These are phyloP conservation scores for Apiospora rasikravindrae DNA, from an alignment of 2,329 filamentous ascomycete species.

Conservation along the genomic window DNA sequence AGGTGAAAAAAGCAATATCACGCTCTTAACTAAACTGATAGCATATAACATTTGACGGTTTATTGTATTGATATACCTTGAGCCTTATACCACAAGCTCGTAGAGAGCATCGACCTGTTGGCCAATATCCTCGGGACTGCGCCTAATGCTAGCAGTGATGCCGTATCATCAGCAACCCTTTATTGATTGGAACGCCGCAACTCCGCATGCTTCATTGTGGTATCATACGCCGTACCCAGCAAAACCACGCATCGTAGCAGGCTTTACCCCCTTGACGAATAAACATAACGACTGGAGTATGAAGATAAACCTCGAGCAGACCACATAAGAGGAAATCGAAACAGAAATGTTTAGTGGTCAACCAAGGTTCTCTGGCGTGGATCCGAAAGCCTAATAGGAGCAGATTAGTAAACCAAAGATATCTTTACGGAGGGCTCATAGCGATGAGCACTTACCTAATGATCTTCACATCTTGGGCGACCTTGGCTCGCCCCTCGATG, in stretches of 20 bases:
- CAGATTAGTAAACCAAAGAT: neutral
- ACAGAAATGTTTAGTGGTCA: neutral
- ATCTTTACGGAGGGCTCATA: neutral
- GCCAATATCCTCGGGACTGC: neutral
- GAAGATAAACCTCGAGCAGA: neutral
- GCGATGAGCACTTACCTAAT: conserved; percentile 62
- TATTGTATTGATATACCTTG: neutral
- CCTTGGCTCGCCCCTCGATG: conserved; percentile 64
- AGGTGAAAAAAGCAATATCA: neutral
- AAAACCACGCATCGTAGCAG: neutral
- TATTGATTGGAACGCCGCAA: neutral
- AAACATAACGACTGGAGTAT: neutral
- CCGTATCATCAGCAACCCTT: neutral
- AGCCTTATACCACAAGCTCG: neutral
- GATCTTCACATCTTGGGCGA: conserved; percentile 76
- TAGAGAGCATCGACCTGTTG: neutral
- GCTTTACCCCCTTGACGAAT: neutral
- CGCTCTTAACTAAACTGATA: neutral
- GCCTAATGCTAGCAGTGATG: neutral
- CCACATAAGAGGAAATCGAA: neutral
- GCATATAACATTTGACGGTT: neutral
- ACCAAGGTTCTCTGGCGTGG: conserved; percentile 18
- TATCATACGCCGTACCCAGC: neutral
- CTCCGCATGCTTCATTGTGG: neutral
- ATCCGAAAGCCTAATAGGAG: conserved; percentile 23